Evolutionary conservation across 2,329 filamentous ascomycete genomes (phyloP).

Genomic region (Claviceps lovelessii): DNA sequence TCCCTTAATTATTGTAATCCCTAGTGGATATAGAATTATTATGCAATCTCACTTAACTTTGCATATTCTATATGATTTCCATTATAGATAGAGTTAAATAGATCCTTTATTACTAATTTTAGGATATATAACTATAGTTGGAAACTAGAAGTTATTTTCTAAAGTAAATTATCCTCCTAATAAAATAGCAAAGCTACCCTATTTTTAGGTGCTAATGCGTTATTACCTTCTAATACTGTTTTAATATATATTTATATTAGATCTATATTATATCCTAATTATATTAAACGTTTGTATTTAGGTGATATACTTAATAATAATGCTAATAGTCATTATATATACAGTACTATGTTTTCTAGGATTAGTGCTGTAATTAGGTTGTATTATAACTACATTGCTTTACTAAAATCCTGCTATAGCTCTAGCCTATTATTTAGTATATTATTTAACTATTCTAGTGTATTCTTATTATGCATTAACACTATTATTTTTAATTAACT

Average conservation of each 20-base stretch:
- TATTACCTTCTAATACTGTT: not conserved
- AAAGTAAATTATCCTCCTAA: not conserved
- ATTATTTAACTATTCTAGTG: not conserved
- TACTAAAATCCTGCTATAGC: not conserved
- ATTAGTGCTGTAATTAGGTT: not conserved
- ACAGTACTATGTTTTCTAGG: not conserved
- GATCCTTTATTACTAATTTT: not conserved
- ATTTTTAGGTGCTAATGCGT: not conserved
- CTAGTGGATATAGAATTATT: not conserved
- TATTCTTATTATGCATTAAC: rapidly evolving
- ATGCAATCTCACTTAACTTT: not conserved
- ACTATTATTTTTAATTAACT: not conserved
- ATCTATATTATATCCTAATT: not conserved
- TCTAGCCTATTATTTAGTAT: not conserved
- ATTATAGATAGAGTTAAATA: not conserved
- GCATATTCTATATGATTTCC: not conserved
- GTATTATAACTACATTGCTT: rapidly evolving
- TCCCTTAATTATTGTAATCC: not conserved
- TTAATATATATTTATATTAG: not conserved
- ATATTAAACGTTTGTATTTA: not conserved
- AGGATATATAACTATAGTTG: not conserved
- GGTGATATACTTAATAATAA: not conserved
- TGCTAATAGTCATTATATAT: not conserved
- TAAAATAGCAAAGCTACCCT: not conserved
- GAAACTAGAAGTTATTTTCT: not conserved